Conservation (phyloP, 2,329 filamentous ascomycete species). For the Ustulina deusta region DNA sequence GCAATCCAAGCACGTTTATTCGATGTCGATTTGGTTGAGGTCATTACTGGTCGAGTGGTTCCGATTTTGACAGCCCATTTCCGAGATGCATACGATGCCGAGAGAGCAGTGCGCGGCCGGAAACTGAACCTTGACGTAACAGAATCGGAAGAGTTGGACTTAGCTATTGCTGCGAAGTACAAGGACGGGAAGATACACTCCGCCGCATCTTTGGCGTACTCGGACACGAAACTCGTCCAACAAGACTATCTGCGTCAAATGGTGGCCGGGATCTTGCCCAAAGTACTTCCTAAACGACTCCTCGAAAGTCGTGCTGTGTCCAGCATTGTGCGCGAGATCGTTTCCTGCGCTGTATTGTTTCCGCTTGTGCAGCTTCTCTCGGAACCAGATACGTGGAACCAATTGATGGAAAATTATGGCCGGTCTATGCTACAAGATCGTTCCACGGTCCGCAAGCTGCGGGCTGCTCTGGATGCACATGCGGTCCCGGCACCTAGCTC, state of each 20-base stretch:
- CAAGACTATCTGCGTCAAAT: slow-evolving; percentile 88
- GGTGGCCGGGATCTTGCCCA: slow-evolving; percentile 77
- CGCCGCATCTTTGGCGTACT: slow-evolving; percentile 84
- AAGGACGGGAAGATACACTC: slow-evolving; percentile 88
- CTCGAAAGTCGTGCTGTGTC: slow-evolving; percentile 84
- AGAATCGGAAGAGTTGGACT: slow-evolving; percentile 94
- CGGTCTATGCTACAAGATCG: slow-evolving; percentile 91
- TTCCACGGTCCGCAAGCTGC: slow-evolving; percentile 91
- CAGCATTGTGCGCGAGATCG: slow-evolving; percentile 85
- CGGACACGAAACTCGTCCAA: slow-evolving; percentile 85
- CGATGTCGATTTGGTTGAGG: slow-evolving; percentile 84
- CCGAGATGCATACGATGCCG: slow-evolving; percentile 90
- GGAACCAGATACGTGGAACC: slow-evolving; percentile 98
- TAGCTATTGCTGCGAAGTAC: slow-evolving; percentile 96
- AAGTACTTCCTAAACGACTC: slow-evolving; percentile 78
- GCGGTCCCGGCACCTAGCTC: slow-evolving; percentile 81
- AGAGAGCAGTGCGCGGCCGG: slow-evolving; percentile 85
- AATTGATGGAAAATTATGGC: slow-evolving; percentile 90
- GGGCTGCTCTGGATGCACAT: slow-evolving; percentile 93
- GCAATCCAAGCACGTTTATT: slow-evolving; percentile 78
- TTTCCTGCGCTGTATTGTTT: slow-evolving; percentile 90
- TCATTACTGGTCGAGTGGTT: slow-evolving; percentile 83
- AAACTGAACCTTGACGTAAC: slow-evolving; percentile 91
- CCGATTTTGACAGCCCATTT: slow-evolving; percentile 91
- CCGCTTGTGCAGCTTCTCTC: slow-evolving; percentile 83